phyloP scores from a whole-genome alignment of 176 grass and related monocot species.

The Themeda triandra region DNA sequence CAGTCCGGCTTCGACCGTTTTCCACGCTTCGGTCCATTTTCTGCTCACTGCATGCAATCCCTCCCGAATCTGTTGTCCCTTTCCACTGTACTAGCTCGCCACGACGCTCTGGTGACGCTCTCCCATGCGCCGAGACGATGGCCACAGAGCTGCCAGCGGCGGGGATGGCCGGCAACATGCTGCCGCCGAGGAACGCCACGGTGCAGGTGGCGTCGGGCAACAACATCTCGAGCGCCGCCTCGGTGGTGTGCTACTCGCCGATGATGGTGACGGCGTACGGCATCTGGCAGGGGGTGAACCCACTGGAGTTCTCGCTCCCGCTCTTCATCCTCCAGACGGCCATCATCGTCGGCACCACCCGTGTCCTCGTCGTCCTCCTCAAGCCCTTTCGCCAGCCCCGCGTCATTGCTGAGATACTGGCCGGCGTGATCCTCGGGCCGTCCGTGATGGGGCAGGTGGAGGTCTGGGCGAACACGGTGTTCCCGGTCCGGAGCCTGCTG shows the following conservation, averaged over 20 bases:
- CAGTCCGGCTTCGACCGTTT: background rate
- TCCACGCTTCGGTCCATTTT: background rate
- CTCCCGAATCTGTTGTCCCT: background rate
- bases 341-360: slow-evolving; percentile 43
- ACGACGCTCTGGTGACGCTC: background rate
- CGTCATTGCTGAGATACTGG: slow-evolving; percentile 54
- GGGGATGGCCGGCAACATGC: background rate
- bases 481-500: slow-evolving; percentile 45
- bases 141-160: background rate
- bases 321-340: slow-evolving; percentile 61
- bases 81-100: background rate
- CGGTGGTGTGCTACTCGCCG: slow-evolving; percentile 63
- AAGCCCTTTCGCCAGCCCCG: slow-evolving; percentile 57
- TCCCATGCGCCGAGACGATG: slow-evolving; percentile 35
- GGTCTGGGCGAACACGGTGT: slow-evolving; percentile 30
- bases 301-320: slow-evolving; percentile 58
- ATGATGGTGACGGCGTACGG: slow-evolving; percentile 58
- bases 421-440: slow-evolving; percentile 51
- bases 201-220: background rate
- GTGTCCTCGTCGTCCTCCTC: slow-evolving; percentile 46
- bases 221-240: slow-evolving; percentile 9
- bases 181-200: slow-evolving; percentile 20
- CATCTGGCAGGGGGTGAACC: slow-evolving; percentile 55
- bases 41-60: background rate
- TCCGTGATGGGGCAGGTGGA: slow-evolving; percentile 58